phyloP scores from a whole-genome alignment of 73 alveolate species.

The Paramecium caudatum region DNA sequence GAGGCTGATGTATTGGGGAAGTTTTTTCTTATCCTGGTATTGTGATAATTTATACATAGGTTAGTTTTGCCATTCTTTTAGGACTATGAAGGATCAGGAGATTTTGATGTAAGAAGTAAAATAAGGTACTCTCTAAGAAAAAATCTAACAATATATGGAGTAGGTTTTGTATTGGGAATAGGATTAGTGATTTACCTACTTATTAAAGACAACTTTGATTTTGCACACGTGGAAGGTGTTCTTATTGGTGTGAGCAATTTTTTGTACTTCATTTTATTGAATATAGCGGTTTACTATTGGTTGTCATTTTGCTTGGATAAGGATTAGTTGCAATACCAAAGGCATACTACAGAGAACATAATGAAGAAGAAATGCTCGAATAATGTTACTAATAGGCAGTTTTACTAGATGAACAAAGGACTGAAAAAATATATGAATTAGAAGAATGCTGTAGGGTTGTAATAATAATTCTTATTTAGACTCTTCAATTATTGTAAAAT shows the following conservation, averaged over 20 bases:
- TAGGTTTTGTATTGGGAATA: constrained; percentile 27
- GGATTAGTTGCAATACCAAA: constrained; percentile 75
- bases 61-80: constrained; percentile 72
- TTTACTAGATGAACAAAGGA: constrained; percentile 55
- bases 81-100: constrained; percentile 75
- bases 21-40: constrained; percentile 67
- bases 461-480: not conserved
- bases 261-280: constrained; percentile 15
- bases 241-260: constrained; percentile 67
- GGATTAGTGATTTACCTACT: constrained; percentile 56
- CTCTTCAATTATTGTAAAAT: not conserved
- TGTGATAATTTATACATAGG: not conserved
- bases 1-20: constrained; percentile 75
- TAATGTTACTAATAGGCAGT: constrained; percentile 69
- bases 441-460: constrained; percentile 67
- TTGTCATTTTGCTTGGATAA: constrained; percentile 66
- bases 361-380: constrained; percentile 68
- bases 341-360: constrained; percentile 65
- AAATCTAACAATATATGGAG: constrained; percentile 62
- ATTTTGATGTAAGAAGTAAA: constrained; percentile 43
- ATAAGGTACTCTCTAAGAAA: constrained; percentile 41
- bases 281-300: constrained; percentile 70
- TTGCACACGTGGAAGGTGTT: constrained; percentile 66
- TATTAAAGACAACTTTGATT: constrained; percentile 41
- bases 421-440: constrained; percentile 53